These are phyloP conservation scores for Vigna nakashimae DNA, from an alignment of 306 rosid genomes.

Conservation along the genomic window DNA sequence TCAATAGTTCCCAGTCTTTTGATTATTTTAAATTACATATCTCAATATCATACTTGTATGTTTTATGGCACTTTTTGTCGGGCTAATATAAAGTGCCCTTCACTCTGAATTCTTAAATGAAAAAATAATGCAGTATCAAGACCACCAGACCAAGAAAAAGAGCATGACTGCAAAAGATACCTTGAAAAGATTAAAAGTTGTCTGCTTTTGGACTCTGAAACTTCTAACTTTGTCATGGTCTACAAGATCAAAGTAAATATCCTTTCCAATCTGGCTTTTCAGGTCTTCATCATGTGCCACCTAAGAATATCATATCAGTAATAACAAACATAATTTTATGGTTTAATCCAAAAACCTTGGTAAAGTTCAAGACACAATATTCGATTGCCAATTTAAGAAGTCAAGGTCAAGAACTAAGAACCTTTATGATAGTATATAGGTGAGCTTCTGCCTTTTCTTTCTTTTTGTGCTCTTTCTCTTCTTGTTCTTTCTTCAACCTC, in stretches of 20 bases:
- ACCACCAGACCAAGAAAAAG: constrained; percentile 28
- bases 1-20: background rate
- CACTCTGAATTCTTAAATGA: background rate
- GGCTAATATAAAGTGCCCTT: background rate
- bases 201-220: constrained; percentile 80
- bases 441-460: constrained; percentile 88
- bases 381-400: constrained; percentile 22
- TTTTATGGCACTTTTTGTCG: constrained; percentile 5
- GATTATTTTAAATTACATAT: background rate
- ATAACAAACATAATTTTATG: constrained; percentile 21
- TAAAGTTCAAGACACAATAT: background rate
- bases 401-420: constrained; percentile 42
- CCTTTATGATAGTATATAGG: constrained; percentile 83
- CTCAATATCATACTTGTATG: background rate
- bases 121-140: background rate
- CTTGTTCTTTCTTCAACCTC: constrained; percentile 89
- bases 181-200: constrained; percentile 76
- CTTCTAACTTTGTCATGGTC: constrained; percentile 89
- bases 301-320: constrained; percentile 50
- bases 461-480: constrained; percentile 83
- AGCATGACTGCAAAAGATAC: constrained; percentile 45
- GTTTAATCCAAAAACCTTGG: background rate
- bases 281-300: constrained; percentile 81
- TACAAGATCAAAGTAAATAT: constrained; percentile 84
- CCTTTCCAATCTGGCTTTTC: constrained; percentile 75